Evolutionary conservation across 331 rosid species (phyloP), one percentile per base, ranked within the genome.

Genomic region (Spiraea crenata): DNA sequence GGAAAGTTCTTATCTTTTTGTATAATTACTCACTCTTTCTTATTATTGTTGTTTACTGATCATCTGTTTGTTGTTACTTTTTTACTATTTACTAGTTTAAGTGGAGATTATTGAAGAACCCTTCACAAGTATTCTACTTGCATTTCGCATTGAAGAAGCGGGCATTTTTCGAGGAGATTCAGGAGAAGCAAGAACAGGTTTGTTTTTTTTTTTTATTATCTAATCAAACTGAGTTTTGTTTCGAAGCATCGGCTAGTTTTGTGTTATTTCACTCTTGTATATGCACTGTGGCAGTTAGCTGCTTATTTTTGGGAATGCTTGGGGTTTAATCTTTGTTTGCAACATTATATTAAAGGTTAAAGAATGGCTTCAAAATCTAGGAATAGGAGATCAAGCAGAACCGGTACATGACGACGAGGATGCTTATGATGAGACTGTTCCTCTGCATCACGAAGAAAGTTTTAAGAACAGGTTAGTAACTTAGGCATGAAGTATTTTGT

Each of bases 291-390:
- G 74, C 73, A 74, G 77, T 71, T 82, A 73, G 58, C 78, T 50
- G 78, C 83, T 70, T 75, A 80, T 81, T 50, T 66, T 50, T 66
- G 49, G 77, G 74, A 73, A 74, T 70, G 76, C 72, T 85, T 85
- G 85, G 84, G 91, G 74, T 71, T 83, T 92, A 85, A 95, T 95
- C 71, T 75, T 25, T 71, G 76, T 85, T 85, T 91, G 88, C 81
- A 80, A 89, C 69, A 79, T 89, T 79, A 83, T 87, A 91, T 89
- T 86, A 83, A 95, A 95, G 99, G 99, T 95, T 89, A 95, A 91
- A 95, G 99, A 95, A 88, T 95, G 99, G 99, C 99, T 95, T 89
- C 96, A 89, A 88, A 91, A 91, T 91, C 99, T 95, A 95, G 99
- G 99, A 91, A 91, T 95, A 57, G 99, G 93, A 79, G 99, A 95